Conservation (phyloP, 352 stramenopile genomes). For the Globisporangium cylindrosporum region DNA sequence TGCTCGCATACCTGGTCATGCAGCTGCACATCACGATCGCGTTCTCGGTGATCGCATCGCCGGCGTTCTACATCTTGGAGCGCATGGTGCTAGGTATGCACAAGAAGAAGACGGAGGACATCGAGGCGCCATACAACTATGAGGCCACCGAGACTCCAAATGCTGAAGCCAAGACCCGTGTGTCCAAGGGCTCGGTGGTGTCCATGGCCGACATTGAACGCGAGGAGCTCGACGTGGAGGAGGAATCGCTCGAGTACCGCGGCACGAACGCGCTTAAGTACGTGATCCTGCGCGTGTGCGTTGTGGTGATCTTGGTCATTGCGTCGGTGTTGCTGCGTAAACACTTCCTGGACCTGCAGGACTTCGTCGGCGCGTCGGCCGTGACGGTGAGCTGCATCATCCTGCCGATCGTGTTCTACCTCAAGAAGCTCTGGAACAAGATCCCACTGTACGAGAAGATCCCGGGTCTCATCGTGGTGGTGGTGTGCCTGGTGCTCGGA, state of each 20-base stretch:
- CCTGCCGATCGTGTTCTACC: slow-evolving; percentile 17
- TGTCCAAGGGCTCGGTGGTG: slow-evolving; percentile 13
- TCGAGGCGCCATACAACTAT: not conserved
- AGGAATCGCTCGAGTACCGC: slow-evolving; percentile 9
- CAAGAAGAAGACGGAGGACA: slow-evolving; percentile 10
- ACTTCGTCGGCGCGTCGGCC: slow-evolving; percentile 27
- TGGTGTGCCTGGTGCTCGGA: slow-evolving; percentile 21
- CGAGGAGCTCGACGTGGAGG: not conserved
- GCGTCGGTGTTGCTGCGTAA: slow-evolving; percentile 18
- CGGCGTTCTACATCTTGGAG: slow-evolving; percentile 26
- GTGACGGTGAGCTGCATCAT: slow-evolving; percentile 13
- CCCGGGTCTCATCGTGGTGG: slow-evolving; percentile 12
- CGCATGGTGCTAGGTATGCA: slow-evolving; percentile 26
- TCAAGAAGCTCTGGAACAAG: slow-evolving; percentile 20
- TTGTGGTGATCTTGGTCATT: slow-evolving; percentile 18
- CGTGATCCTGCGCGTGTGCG: slow-evolving; percentile 16
- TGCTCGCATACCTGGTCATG: slow-evolving; percentile 22
- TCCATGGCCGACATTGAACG: slow-evolving; percentile 14
- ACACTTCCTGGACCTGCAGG: slow-evolving; percentile 20
- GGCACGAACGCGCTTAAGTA: slow-evolving; percentile 18
- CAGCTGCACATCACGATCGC: slow-evolving; percentile 31
- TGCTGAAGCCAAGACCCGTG: not conserved
- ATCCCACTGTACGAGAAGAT: slow-evolving; percentile 24
- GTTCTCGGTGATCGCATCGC: slow-evolving; percentile 21
- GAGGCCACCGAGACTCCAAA: too few species aligned